A percentile compares a stretch with the other conserved stretches of the same genome.
Evolutionary conservation across 495 filamentous ascomycete genomes (phyloP).

Genomic region (Penicillium cataractarum): DNA sequence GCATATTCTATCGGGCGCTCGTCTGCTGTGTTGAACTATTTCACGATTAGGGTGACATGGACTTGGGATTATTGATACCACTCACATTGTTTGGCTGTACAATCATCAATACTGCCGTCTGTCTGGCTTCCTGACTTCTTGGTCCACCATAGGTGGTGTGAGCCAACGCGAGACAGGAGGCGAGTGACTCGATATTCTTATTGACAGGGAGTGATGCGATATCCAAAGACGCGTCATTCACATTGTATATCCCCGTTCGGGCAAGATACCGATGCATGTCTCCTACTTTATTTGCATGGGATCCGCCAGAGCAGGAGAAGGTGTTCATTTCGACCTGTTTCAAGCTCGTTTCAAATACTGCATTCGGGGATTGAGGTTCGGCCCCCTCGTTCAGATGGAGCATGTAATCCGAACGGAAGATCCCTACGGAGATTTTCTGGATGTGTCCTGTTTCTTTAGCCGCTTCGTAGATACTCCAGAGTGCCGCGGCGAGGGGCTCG

Average conservation of each 20-base stretch:
- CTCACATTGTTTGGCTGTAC: slow-evolving; percentile 69
- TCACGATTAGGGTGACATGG: not conserved
- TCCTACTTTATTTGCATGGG: slow-evolving; percentile 63
- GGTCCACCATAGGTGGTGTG: slow-evolving; percentile 64
- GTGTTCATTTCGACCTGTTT: slow-evolving; percentile 96
- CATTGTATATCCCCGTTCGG: slow-evolving; percentile 26
- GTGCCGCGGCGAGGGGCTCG: slow-evolving; percentile 68
- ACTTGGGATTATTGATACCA: not conserved
- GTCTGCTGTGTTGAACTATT: slow-evolving; percentile 75
- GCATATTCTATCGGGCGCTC: slow-evolving; percentile 58
- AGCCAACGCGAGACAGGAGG: slow-evolving; percentile 65
- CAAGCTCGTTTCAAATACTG: slow-evolving; percentile 41
- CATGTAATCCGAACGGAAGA: slow-evolving; percentile 94
- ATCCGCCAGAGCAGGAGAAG: slow-evolving; percentile 78
- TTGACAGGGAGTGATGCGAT: slow-evolving; percentile 60
- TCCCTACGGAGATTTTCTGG: slow-evolving; percentile 70
- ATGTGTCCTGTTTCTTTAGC: slow-evolving; percentile 65
- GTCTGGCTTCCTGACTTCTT: slow-evolving; percentile 21
- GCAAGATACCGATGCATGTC: slow-evolving; percentile 60
- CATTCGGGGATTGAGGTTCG: not conserved
- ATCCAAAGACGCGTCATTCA: slow-evolving; percentile 14
- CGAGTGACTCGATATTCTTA: slow-evolving; percentile 60
- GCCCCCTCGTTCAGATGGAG: slow-evolving; percentile 52
- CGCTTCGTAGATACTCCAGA: slow-evolving; percentile 74
- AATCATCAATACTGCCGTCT: slow-evolving; percentile 68